Evolutionary conservation across 2,329 filamentous ascomycete species (phyloP).

Genomic region (Fusarium neocosmosporiellum): DNA sequence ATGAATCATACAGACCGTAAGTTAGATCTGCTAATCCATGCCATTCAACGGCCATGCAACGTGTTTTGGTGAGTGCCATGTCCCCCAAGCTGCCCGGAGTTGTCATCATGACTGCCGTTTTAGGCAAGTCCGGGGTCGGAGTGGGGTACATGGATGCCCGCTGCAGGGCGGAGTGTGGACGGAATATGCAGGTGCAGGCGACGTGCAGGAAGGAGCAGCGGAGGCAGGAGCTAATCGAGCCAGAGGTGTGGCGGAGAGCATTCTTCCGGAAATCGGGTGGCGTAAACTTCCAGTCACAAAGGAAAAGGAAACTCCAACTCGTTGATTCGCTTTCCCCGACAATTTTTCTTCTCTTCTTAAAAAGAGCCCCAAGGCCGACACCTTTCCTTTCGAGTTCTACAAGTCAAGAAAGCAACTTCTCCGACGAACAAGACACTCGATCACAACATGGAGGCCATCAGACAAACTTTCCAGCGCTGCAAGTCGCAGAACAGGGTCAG

Average conservation of each 20-base stretch:
- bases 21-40: background rate
- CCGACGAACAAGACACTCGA: conserved; percentile 13
- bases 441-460: conserved; percentile 65
- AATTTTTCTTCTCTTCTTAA: conserved; percentile 16
- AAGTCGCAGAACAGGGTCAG: conserved; percentile 69
- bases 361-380: conserved; percentile 19
- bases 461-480: conserved; percentile 69
- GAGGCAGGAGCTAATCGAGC: conserved; percentile 36
- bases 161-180: conserved; percentile 40
- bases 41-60: conserved; percentile 1
- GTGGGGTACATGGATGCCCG: conserved; percentile 23
- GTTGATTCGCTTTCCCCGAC: conserved; percentile 12
- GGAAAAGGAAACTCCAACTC: conserved; percentile 1
- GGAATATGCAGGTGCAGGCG: conserved; percentile 32
- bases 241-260: conserved; percentile 43
- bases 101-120: conserved; percentile 36
- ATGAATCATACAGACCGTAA: background rate
- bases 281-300: conserved; percentile 29
- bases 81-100: conserved; percentile 8
- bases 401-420: background rate
- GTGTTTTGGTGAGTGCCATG: conserved; percentile 9
- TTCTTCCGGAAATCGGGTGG: conserved; percentile 46
- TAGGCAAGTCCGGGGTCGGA: conserved; percentile 44
- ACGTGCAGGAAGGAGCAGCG: conserved; percentile 34
- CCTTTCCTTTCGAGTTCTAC: background rate